Conservation (phyloP, 169 alveolate genomes). For the Neospora caninum region DNA sequence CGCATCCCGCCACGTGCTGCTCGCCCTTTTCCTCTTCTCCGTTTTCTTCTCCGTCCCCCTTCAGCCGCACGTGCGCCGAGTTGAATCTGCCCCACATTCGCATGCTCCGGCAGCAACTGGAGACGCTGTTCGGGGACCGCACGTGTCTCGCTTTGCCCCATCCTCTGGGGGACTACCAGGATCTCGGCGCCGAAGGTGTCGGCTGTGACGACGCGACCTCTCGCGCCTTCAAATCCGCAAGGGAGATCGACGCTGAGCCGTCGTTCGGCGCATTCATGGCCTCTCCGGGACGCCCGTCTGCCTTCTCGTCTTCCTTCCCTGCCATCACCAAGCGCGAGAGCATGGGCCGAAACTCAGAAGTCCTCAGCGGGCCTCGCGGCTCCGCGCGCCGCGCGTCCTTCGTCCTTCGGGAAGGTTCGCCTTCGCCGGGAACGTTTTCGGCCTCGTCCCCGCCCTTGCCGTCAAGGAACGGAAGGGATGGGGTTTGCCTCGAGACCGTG, state of each 20-base stretch:
- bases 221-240: not conserved
- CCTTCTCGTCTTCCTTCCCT: not conserved
- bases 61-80: slow-evolving; percentile 1
- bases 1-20: not conserved
- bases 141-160: slow-evolving; percentile 60
- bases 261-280: not conserved
- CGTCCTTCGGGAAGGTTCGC: not conserved
- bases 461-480: not conserved
- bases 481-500: slow-evolving; percentile 40
- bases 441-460: not conserved
- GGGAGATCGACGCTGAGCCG: not conserved
- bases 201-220: not conserved
- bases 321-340: not conserved
- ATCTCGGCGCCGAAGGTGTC: not conserved
- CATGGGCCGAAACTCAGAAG: not conserved
- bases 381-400: not conserved
- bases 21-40: not conserved
- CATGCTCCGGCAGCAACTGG: slow-evolving; percentile 63
- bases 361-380: not conserved
- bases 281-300: not conserved
- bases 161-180: slow-evolving; percentile 48
- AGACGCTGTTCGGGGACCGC: slow-evolving; percentile 57
- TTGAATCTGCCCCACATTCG: slow-evolving; percentile 61
- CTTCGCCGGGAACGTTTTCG: not conserved
- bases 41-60: not conserved